A percentile compares a stretch with the other conserved stretches of the same genome.
These are phyloP conservation scores for Aspergillus biplanus DNA, from an alignment of 495 filamentous ascomycete species.

Conservation along the genomic window DNA sequence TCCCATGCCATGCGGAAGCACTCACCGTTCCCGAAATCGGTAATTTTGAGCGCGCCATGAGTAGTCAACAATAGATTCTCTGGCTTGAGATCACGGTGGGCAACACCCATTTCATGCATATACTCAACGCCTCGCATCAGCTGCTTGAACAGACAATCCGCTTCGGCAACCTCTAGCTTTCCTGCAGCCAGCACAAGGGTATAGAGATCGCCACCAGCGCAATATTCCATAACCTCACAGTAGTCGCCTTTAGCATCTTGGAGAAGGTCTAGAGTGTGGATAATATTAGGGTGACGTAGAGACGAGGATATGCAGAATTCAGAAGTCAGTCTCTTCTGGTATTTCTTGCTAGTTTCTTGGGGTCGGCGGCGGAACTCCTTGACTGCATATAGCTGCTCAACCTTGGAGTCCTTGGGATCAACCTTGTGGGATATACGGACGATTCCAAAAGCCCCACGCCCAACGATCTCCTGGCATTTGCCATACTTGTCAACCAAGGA, in stretches of 20 bases:
- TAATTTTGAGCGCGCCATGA: constrained; percentile 95
- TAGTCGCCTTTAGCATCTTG: constrained; percentile 97
- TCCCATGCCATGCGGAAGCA: constrained; percentile 99
- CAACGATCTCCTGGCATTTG: constrained; percentile 97
- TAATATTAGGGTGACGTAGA: constrained; percentile 95
- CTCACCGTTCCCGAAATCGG: constrained; percentile 98
- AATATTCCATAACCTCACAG: constrained; percentile 99
- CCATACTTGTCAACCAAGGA: constrained; percentile 96
- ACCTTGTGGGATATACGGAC: constrained; percentile 98
- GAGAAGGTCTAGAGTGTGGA: constrained; percentile 93
- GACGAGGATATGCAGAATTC: constrained; percentile 99
- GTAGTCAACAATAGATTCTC: constrained; percentile 95
- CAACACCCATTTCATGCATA: constrained; percentile 99
- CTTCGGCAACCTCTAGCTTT: constrained; percentile 90
- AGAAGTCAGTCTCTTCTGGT: constrained; percentile 96
- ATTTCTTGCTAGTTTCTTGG: constrained; percentile 92
- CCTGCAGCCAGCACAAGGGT: constrained; percentile 89
- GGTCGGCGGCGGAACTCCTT: constrained; percentile 97
- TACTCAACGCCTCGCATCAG: constrained; percentile 99
- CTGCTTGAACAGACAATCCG: constrained; percentile 99
- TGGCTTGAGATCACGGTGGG: constrained; percentile 95
- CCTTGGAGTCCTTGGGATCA: constrained; percentile 73
- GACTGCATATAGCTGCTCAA: constrained; percentile 93
- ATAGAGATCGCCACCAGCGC: constrained; percentile 95
- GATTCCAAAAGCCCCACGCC: constrained; percentile 96